Evolutionary conservation across 345 rosid genomes (phyloP).

Genomic region (Eucalyptus pauciflora): DNA sequence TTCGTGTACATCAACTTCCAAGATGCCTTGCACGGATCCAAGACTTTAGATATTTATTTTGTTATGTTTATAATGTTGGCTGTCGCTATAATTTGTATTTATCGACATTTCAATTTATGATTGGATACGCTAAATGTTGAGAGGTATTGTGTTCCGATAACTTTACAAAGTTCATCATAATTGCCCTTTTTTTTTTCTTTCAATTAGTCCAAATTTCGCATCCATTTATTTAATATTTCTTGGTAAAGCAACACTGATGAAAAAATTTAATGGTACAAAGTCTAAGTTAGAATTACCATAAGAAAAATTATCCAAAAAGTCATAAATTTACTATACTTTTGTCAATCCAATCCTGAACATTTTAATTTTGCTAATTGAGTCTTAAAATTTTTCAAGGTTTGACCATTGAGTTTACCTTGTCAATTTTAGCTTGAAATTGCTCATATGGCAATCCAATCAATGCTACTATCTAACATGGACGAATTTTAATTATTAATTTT

Average conservation of each 20-base stretch:
- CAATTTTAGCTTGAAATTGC: too few relatives aligned
- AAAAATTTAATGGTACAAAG: not conserved
- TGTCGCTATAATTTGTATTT: not conserved
- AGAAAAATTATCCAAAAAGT: not conserved
- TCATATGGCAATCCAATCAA: not conserved
- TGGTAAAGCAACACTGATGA: not conserved
- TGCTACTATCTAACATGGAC: accelerated
- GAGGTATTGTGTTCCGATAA: not conserved
- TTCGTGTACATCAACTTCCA: not conserved
- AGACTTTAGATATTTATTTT: not conserved
- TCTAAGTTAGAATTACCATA: not conserved
- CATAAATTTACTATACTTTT: accelerated
- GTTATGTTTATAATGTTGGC: not conserved
- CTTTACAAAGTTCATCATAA: not conserved
- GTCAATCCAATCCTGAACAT: accelerated
- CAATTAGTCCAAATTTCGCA: not conserved
- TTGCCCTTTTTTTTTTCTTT: not conserved
- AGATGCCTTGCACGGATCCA: not conserved
- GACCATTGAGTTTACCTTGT: not conserved
- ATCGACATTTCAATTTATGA: not conserved
- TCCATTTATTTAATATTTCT: not conserved
- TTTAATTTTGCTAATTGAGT: not conserved
- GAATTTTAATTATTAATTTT: too few relatives aligned
- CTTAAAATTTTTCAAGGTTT: not conserved
- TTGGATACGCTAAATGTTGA: not conserved